phyloP scores from a whole-genome alignment of 2,329 filamentous ascomycete species.

The Phialophora chinensis region DNA sequence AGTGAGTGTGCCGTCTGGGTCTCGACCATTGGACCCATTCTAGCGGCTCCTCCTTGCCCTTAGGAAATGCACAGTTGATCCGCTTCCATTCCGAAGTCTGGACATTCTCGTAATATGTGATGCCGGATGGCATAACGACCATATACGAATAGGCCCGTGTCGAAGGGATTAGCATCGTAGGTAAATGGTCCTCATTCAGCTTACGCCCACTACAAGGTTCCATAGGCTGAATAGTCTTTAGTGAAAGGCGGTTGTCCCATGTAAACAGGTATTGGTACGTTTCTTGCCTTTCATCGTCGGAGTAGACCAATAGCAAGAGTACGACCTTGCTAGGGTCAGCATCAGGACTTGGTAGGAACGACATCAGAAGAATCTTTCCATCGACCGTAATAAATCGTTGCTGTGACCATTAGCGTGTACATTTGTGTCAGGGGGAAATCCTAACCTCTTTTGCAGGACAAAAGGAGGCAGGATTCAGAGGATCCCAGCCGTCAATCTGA shows the following conservation, averaged over 20 bases:
- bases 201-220: slow-evolving; percentile 41
- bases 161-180: slow-evolving; percentile 73
- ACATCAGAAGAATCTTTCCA: slow-evolving; percentile 82
- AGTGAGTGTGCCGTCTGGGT: slow-evolving; percentile 69
- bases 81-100: slow-evolving; percentile 38
- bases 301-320: slow-evolving; percentile 68
- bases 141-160: slow-evolving; percentile 74
- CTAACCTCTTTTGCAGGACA: slow-evolving; percentile 64
- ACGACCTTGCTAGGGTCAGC: slow-evolving; percentile 74
- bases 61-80: slow-evolving; percentile 34
- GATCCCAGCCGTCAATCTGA: slow-evolving; percentile 42
- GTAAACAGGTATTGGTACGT: slow-evolving; percentile 59
- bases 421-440: slow-evolving; percentile 36
- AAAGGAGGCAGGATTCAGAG: slow-evolving; percentile 49
- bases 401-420: slow-evolving; percentile 40
- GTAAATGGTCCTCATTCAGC: slow-evolving; percentile 57
- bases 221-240: slow-evolving; percentile 35
- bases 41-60: slow-evolving; percentile 43
- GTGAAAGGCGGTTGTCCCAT: slow-evolving; percentile 55
- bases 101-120: slow-evolving; percentile 56
- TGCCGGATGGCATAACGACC: slow-evolving; percentile 65
- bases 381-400: slow-evolving; percentile 61
- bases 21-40: slow-evolving; percentile 83
- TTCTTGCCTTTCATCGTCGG: slow-evolving; percentile 44
- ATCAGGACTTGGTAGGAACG: slow-evolving; percentile 76